Base-by-base conservation (phyloP, 805 yeast species). In the Metschnikowia matae region DNA sequence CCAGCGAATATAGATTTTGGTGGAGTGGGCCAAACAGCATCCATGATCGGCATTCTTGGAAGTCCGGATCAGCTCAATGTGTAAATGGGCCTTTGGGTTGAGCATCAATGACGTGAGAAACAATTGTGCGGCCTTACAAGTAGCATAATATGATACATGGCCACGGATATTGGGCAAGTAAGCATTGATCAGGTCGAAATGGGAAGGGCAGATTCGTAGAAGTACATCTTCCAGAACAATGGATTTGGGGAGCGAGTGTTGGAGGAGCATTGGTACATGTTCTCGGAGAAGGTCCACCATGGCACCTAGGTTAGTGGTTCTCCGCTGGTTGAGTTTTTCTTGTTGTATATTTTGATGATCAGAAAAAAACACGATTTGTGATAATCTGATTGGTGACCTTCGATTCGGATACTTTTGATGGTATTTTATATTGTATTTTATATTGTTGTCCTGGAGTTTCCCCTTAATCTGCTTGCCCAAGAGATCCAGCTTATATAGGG, bases 141-240 rank as follows among this genome's bases (percentile, higher is more conserved):
- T 74, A 2, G 85, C 75, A 44, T 75, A 71, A 62, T 84, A 85
- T 13, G 83, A 71, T 15, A 74, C 69, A 17, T 68, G 73, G 1
- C 90, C 89, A 46, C 75, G 74, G 26, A 85, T 64, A 11, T 68
- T 66, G 2, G 90, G 90, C 13, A 83, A 56, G 51, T 75, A 76
- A 0, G 82, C 75, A 44, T 74, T 75, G 42, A 66, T 54, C 46
- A 64, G 74, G 46, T 67, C 66, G 46, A 71, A 67, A 41, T 79
- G 76, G 0, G 75, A 67, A 0, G 90, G 90, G 35, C 83, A 73
- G 1, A 86, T 66, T 14, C 87, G 64, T 21, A 86, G 68, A 6
- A 73, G 62, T 1, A 86, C 69, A 21, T 78, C 69, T 1, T 70
- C 64, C 33, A 82, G 74, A 8, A 85, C 51, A 8, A 70, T 58